Evolutionary conservation across 140 eudicot species (phyloP).

Genomic region (Cichorium intybus): DNA sequence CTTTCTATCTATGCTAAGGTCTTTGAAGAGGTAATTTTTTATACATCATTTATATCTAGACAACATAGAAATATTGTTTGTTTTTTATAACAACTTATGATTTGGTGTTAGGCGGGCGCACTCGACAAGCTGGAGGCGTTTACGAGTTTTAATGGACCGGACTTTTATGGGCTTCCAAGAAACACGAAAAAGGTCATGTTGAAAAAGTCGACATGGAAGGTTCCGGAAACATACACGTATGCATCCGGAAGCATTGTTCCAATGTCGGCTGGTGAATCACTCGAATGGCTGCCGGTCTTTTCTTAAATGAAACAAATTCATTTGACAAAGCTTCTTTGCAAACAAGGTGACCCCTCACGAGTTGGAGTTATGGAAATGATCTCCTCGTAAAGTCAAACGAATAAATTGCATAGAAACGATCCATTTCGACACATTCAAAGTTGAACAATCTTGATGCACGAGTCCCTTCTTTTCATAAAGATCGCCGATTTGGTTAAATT

Average conservation of each 20-base stretch:
- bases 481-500: neutral
- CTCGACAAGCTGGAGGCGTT: conserved; percentile 94
- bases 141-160: conserved; percentile 97
- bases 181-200: conserved; percentile 64
- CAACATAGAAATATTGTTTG: neutral
- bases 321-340: neutral
- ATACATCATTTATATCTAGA: neutral
- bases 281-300: conserved; percentile 63
- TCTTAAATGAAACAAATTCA: neutral
- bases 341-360: neutral
- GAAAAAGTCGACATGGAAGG: conserved; percentile 76
- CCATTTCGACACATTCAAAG: neutral
- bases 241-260: conserved; percentile 74
- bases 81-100: neutral
- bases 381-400: neutral
- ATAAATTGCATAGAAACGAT: neutral
- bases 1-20: conserved; percentile 77
- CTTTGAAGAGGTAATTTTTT: conserved; percentile 75
- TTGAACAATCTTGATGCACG: neutral
- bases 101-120: conserved; percentile 69
- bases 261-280: conserved; percentile 90
- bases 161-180: conserved; percentile 92
- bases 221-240: conserved; percentile 58
- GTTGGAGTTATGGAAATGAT: neutral
- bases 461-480: neutral